Evolutionary conservation across 176 grass and related monocot species (phyloP), one percentile per base, ranked within the genome.

Genomic region (Aegilops longissima): DNA sequence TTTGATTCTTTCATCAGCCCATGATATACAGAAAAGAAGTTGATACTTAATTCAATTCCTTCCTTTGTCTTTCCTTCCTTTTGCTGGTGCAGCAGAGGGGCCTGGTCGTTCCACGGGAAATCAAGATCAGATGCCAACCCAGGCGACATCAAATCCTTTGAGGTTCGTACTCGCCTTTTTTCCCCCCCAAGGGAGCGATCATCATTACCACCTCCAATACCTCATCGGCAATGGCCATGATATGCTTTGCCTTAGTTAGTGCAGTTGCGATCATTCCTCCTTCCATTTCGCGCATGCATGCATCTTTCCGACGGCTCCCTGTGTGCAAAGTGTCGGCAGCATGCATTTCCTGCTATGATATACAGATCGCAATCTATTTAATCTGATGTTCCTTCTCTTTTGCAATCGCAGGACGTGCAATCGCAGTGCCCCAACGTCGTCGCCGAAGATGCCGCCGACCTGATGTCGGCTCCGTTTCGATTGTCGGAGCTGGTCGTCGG

Each of bases 71-170:
- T 89, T 82, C 87, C 66, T 82, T 85, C 44, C 82, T 77, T 92
- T 92, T 92, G 70, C 65, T 88, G 49, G 72, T 81, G 85, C 85
- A 90, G 85, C 65, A 88, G 85, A 59, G 81, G 87, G 87, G 83
- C 83, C 91, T 92, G 91, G 91, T 9, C 56, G 56, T 90, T 96
- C 89, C 83, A 90, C 59, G 94, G 90, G 51, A 96, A 93, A 90
- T 87, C 89, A 90, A 93, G 82, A 54, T 54, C 51, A 89, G 91
- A 96, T 86, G 86, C 90, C 82, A 81, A 79, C 80, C 83, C 87
- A 16, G 88, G 89, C 21, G 90, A 87, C 79, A 88, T 82, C 73
- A 90, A 92, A 80, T 91, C 91, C 84, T 90, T 96, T 40, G 89
- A 96, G 94, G 94, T 76, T 76, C 73, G 73, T 96, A 88, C 49